A percentile compares a stretch with the other conserved stretches of the same genome.
phyloP scores from a whole-genome alignment of 257 asterid genomes.

The Parsonsia alboflavescens region DNA sequence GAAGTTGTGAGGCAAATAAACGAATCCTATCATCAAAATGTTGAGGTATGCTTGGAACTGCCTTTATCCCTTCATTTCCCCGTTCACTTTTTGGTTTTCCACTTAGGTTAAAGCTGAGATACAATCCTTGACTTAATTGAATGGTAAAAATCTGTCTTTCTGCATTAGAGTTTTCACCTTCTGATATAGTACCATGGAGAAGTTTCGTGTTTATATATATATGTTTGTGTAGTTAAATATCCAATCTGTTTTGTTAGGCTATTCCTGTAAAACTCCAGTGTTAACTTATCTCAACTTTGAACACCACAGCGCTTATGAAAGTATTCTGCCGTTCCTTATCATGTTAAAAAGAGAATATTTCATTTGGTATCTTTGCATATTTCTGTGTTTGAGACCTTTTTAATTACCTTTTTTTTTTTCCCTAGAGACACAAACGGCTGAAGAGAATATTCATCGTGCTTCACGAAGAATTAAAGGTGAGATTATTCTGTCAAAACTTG shows the following conservation, averaged over 20 bases:
- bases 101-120: not conserved
- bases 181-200: not conserved
- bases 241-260: not conserved
- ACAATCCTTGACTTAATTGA: not conserved
- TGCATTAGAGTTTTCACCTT: not conserved
- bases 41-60: conserved; percentile 48
- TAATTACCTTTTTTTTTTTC: conserved; percentile 17
- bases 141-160: not conserved
- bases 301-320: not conserved
- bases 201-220: not conserved
- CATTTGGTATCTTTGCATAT: not conserved
- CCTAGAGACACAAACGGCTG: conserved; percentile 74
- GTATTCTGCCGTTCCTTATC: not conserved
- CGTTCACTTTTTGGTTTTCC: not conserved
- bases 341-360: not conserved
- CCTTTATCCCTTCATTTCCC: not conserved
- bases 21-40: conserved; percentile 68
- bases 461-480: conserved; percentile 75
- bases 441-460: conserved; percentile 73
- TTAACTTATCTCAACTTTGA: not conserved
- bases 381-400: conserved; percentile 18
- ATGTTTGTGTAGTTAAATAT: not conserved
- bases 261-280: not conserved
- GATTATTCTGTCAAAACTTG: conserved; percentile 15
- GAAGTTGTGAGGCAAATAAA: conserved; percentile 54